phyloP scores from a whole-genome alignment of 1,139 yeast species.

The Scheffersomyces illinoinensis region DNA sequence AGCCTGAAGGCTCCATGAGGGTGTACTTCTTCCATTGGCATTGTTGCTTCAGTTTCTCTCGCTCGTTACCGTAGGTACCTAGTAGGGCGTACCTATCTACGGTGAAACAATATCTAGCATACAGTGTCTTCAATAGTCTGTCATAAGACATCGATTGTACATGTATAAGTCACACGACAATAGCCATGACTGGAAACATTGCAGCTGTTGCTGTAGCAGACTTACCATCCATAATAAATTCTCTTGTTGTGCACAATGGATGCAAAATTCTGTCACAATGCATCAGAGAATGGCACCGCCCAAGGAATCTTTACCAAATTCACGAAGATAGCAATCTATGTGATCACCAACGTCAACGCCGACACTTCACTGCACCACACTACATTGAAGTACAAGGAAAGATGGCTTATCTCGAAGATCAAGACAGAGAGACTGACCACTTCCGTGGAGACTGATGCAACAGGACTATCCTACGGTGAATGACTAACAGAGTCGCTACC shows the following conservation, averaged over 20 bases:
- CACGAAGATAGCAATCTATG: neutral
- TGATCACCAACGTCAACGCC: neutral
- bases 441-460: neutral
- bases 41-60: neutral
- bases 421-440: neutral
- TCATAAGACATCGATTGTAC: neutral
- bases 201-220: neutral
- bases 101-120: neutral
- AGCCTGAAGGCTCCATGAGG: neutral
- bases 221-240: neutral
- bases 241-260: neutral
- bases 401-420: neutral
- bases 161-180: neutral
- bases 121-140: neutral
- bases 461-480: neutral
- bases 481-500: neutral
- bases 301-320: too few relatives aligned
- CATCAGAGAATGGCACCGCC: neutral
- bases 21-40: neutral
- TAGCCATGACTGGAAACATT: neutral
- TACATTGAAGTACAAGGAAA: neutral
- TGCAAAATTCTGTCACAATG: neutral
- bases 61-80: neutral
- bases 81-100: neutral
- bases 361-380: neutral